A percentile compares a stretch with the other conserved stretches of the same genome.
Conservation (phyloP, 805 yeast genomes). For the Lipomyces yamadae region DNA sequence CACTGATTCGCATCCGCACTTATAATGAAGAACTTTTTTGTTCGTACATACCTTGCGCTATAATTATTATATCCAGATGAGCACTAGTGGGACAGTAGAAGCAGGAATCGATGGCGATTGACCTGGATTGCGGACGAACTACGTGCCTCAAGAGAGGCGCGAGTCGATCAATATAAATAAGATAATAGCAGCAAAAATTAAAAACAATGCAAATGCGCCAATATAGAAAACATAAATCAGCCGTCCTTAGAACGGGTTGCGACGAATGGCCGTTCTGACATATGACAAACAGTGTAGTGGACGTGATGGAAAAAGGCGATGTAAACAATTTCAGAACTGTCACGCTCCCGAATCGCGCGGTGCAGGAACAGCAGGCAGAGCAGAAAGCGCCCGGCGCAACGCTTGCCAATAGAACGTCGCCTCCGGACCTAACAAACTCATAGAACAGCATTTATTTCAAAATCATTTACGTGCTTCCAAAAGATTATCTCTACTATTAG, state of each 20-base stretch:
- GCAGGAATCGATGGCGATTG: background rate
- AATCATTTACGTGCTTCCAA: too few relatives aligned
- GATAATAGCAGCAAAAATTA: background rate
- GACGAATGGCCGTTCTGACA: background rate
- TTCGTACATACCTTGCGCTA: background rate
- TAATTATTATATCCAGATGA: background rate
- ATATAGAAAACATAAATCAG: background rate
- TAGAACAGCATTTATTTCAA: too few relatives aligned
- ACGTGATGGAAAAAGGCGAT: background rate
- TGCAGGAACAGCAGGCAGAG: too few relatives aligned
- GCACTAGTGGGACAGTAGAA: background rate
- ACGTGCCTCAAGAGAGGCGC: background rate
- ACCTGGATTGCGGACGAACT: background rate
- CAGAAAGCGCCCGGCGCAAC: too few relatives aligned
- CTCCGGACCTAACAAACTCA: too few relatives aligned
- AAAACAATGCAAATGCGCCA: conserved; percentile 1
- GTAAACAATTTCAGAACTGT: background rate
- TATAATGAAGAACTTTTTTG: background rate
- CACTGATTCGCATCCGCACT: background rate
- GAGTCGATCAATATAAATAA: background rate
- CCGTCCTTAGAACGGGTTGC: background rate
- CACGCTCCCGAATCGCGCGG: too few relatives aligned
- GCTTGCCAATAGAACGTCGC: too few relatives aligned
- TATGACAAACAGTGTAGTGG: background rate
- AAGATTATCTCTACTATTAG: too few relatives aligned